Conservation (phyloP, 2,329 filamentous ascomycete species). For the Gnomoniopsis smithogilvyi region DNA sequence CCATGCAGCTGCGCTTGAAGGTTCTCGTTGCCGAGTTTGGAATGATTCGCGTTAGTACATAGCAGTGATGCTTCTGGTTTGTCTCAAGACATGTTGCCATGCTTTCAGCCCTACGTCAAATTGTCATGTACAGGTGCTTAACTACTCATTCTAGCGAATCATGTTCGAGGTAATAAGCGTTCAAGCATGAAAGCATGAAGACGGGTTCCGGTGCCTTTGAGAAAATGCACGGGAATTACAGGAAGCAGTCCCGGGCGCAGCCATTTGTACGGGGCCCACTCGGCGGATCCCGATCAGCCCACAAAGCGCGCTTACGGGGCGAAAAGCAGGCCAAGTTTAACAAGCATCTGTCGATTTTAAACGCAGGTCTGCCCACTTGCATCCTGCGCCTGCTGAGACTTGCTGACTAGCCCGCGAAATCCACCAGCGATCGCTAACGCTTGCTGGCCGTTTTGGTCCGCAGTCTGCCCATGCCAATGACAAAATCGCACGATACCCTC, state of each 20-base stretch:
- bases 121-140: too few relatives aligned
- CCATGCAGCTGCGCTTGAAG: too few relatives aligned
- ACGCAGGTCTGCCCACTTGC: conserved; percentile 13
- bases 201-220: too few relatives aligned
- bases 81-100: too few relatives aligned
- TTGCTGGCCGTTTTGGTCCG: neutral
- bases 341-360: conserved; percentile 11
- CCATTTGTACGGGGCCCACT: conserved; percentile 1
- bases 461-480: conserved; percentile 9
- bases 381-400: conserved; percentile 2
- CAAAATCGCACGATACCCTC: conserved; percentile 14
- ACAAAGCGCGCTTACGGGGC: conserved; percentile 11
- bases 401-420: conserved; percentile 4
- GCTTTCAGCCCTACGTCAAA: too few relatives aligned
- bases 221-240: too few relatives aligned
- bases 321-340: conserved; percentile 2
- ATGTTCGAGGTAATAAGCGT: too few relatives aligned
- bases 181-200: too few relatives aligned
- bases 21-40: too few relatives aligned
- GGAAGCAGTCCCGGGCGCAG: neutral
- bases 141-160: too few relatives aligned
- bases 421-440: neutral
- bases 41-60: too few relatives aligned
- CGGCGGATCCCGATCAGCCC: conserved; percentile 19
- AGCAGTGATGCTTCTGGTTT: too few relatives aligned